Percentiles rank a stretch among this genome's conserved stretches.
Conservation (phyloP, 805 yeast genomes). For the Yarrowia keelungensis region DNA sequence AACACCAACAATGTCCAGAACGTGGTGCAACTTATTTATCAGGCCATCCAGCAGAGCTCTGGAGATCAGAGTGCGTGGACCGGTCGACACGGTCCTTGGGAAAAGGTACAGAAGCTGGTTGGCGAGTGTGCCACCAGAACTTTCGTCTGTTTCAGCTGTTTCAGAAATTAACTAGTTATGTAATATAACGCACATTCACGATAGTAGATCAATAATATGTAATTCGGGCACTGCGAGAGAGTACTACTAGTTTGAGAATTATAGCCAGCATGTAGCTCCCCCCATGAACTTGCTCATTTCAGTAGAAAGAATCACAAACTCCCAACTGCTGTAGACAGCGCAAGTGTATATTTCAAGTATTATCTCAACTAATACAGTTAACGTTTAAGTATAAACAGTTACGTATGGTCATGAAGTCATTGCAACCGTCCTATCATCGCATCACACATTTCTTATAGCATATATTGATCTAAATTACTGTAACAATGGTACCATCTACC, state of each 20-base stretch:
- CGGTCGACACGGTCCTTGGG: conserved; percentile 45
- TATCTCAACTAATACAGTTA: too few species aligned
- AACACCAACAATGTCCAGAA: conserved; percentile 44
- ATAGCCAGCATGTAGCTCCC: too few species aligned
- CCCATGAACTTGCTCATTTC: too few species aligned
- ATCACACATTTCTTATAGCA: neutral
- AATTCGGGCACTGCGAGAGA: too few species aligned
- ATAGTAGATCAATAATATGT: too few species aligned
- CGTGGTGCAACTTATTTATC: conserved; percentile 46
- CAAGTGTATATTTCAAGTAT: too few species aligned
- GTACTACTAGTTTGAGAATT: too few species aligned
- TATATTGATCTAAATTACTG: conserved; percentile 33
- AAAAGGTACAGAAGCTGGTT: conserved; percentile 43
- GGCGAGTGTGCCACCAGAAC: conserved; percentile 32
- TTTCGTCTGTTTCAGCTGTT: conserved; percentile 27
- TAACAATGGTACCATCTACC: neutral
- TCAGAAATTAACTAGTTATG: conserved; percentile 5
- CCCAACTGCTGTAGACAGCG: too few species aligned
- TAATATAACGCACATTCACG: too few species aligned
- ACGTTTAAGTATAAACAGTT: too few species aligned
- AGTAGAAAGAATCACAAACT: too few species aligned
- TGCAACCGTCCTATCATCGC: neutral
- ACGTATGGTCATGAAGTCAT: too few species aligned
- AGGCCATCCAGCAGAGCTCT: conserved; percentile 47
- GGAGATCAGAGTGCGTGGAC: conserved; percentile 46